phyloP scores from a whole-genome alignment of 352 stramenopile species.

The Pythium oligandrum region DNA sequence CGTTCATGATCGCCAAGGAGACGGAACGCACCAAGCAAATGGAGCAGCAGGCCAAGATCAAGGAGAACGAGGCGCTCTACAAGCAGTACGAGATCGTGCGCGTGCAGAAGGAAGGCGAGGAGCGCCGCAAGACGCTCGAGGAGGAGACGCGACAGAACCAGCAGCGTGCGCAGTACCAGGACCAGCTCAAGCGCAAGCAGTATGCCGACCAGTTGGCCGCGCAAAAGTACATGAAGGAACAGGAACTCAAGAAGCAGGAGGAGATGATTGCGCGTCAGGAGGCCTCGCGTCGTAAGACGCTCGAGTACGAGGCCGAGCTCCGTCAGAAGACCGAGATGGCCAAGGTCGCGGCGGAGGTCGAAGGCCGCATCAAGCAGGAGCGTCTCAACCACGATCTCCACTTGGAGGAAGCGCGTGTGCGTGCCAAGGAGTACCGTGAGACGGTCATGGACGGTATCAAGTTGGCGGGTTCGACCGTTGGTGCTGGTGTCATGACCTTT shows the following conservation, averaged over 20 bases:
- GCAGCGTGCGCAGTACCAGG: conserved; percentile 95
- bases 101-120: conserved; percentile 95
- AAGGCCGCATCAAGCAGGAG: conserved; percentile 93
- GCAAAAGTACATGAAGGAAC: conserved; percentile 94
- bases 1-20: conserved; percentile 95
- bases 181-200: conserved; percentile 98
- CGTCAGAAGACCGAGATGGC: conserved; percentile 93
- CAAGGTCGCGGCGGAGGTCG: conserved; percentile 94
- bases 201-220: conserved; percentile 96
- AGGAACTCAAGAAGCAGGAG: conserved; percentile 98
- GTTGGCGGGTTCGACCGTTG: conserved; percentile 92
- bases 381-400: conserved; percentile 98
- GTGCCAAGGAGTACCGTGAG: conserved; percentile 76
- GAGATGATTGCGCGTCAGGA: conserved; percentile 96
- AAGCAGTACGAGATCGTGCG: conserved; percentile 93
- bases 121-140: conserved; percentile 96
- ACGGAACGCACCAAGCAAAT: conserved; percentile 95
- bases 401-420: conserved; percentile 93
- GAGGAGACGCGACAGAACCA: conserved; percentile 97
- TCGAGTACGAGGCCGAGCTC: conserved; percentile 96
- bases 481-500: conserved; percentile 78
- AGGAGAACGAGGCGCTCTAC: conserved; percentile 90
- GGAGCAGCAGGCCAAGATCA: conserved; percentile 89
- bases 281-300: conserved; percentile 94
- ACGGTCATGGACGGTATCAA: conserved; percentile 95